These are phyloP conservation scores for Plantago ovata DNA, from an alignment of 257 asterid genomes.

Conservation along the genomic window DNA sequence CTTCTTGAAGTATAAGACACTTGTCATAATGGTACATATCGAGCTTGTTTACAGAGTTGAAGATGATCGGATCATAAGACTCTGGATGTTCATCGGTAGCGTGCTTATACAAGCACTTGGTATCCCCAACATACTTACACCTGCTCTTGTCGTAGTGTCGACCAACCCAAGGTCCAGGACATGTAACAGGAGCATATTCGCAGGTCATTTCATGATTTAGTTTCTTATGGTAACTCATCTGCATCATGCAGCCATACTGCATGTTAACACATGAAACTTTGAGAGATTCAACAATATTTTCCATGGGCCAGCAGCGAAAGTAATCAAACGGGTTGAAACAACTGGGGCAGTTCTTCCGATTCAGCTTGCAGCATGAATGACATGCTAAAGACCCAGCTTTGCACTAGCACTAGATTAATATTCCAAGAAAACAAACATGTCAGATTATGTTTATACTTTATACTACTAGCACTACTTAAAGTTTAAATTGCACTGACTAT, in stretches of 20 bases:
- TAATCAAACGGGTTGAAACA: slow-evolving; percentile 63
- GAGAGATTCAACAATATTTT: slow-evolving; percentile 63
- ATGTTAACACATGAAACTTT: slow-evolving; percentile 40
- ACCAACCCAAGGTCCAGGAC: slow-evolving; percentile 49
- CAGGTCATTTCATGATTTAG: slow-evolving; percentile 54
- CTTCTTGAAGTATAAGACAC: too few relatives aligned
- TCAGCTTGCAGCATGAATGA: slow-evolving; percentile 49
- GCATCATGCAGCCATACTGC: slow-evolving; percentile 51
- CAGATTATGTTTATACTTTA: too few relatives aligned
- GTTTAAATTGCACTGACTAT: too few relatives aligned
- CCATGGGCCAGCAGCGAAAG: slow-evolving; percentile 66
- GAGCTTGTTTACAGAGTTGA: slow-evolving; percentile 29
- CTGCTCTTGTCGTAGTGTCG: too few relatives aligned
- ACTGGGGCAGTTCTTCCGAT: slow-evolving; percentile 49
- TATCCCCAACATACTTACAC: slow-evolving; percentile 32
- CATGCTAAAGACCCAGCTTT: slow-evolving; percentile 82
- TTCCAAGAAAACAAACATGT: too few relatives aligned
- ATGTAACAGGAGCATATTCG: slow-evolving; percentile 39
- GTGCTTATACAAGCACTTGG: slow-evolving; percentile 38
- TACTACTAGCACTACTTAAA: too few relatives aligned
- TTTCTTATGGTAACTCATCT: slow-evolving; percentile 34
- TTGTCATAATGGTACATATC: too few relatives aligned
- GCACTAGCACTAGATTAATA: slow-evolving; percentile 61
- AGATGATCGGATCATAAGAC: slow-evolving; percentile 22
- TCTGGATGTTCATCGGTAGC: slow-evolving; percentile 27